Conservation (phyloP, 2,329 filamentous ascomycete species). For the Colletotrichum lentis region DNA sequence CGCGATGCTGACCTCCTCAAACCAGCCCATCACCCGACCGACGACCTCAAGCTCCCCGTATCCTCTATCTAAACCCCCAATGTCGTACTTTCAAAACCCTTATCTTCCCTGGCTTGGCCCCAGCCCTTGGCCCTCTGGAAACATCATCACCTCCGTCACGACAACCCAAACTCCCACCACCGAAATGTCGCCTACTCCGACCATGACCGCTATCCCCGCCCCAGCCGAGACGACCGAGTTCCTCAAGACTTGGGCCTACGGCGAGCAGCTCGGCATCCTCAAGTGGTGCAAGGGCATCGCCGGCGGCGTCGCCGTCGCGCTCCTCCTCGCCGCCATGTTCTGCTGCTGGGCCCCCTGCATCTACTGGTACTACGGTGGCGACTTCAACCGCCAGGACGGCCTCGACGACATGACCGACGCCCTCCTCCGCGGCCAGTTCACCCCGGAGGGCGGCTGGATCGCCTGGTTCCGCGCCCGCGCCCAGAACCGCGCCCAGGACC, state of each 20-base stretch:
- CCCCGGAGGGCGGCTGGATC: neutral
- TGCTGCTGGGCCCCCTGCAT: slow-evolving; percentile 39
- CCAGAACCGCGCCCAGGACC: neutral
- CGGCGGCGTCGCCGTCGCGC: slow-evolving; percentile 32
- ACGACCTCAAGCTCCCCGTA: neutral
- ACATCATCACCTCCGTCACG: neutral
- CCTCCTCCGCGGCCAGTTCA: slow-evolving; percentile 12
- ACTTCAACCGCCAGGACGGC: slow-evolving; percentile 4
- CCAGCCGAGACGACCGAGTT: slow-evolving; percentile 7
- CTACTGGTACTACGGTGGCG: slow-evolving; percentile 28
- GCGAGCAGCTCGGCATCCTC: slow-evolving; percentile 6
- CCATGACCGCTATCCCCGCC: neutral
- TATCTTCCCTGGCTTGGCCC: slow-evolving; percentile 2
- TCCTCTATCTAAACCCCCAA: neutral
- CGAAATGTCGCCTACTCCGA: neutral
- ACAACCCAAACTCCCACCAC: neutral
- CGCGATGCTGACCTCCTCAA: neutral
- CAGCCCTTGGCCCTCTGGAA: neutral
- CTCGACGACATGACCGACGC: neutral
- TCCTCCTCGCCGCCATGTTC: slow-evolving; percentile 35
- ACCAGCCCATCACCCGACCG: neutral
- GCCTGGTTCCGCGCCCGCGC: neutral
- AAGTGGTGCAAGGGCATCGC: slow-evolving; percentile 35
- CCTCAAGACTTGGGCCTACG: slow-evolving; percentile 8
- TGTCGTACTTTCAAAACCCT: neutral